Base-by-base conservation (phyloP, 2,329 filamentous ascomycete genomes). In the Hymenoscyphus repandus region DNA sequence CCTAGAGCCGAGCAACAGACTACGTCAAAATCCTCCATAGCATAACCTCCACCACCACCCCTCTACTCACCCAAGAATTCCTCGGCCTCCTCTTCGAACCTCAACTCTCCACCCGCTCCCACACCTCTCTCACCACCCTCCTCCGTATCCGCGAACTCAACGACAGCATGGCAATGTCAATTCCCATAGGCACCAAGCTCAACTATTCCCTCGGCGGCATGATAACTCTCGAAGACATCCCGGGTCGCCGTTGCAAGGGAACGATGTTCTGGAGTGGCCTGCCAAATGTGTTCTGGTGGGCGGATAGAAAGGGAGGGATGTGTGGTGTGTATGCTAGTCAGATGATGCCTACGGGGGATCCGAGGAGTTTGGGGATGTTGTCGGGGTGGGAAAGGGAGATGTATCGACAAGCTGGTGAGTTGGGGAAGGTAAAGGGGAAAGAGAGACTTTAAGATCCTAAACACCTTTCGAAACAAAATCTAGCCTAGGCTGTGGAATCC, bases 61-160 rank as follows among this genome's bases (percentile, higher is more conserved):
- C 30, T 12, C 22, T 88, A 31, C 71, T 88, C 5, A 66, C 70
- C 13, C 69, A 74, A 17, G 68, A 73, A 32, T 85, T 80, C 0
- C 75, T 87, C 0, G 73, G 82, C 12, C 66, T 76, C 30, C 83
- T 87, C 78, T 86, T 82, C 64, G 51, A 86, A 87, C 62, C 82
- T 82, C 55, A 75, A 83, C 49, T 71, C 75, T 0, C 52, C 74
- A 13, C 46, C 45, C 41, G 52, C 3, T 45, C 33, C 27, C 38
- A 20, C 12, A 10, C 13, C 13, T 20, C 13, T n/a, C 20, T 50
- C 20, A 31, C 13, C 2, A n/a, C 13, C n/a, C 30, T 49, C n/a
- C 17, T 42, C 17, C 30, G 17, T 7, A 20, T 30, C 20, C 15
- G n/a, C 20, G 22, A 46, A 36, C n/a, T 44, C 5, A 38, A 44